Conservation (phyloP, 169 alveolate species). For the Babesia gibsoni region DNA sequence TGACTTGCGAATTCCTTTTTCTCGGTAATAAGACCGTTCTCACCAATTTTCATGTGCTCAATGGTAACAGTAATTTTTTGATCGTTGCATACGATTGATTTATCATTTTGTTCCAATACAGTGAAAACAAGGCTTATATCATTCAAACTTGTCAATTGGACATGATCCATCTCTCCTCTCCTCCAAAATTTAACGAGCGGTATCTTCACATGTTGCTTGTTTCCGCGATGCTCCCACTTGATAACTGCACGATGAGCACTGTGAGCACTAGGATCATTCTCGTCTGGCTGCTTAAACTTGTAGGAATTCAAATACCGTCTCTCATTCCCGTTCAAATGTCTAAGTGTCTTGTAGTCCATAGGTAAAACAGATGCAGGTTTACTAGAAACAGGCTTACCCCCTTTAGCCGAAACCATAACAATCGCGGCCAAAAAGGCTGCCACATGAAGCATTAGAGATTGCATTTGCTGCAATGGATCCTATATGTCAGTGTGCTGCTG, state of each 20-base stretch:
- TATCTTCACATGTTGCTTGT: too few species aligned
- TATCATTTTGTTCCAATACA: too few species aligned
- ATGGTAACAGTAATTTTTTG: neutral
- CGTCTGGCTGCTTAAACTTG: neutral
- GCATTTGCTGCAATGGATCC: too few species aligned
- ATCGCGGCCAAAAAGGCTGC: too few species aligned
- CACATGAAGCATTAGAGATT: too few species aligned
- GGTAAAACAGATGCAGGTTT: too few species aligned
- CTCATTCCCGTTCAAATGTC: too few species aligned
- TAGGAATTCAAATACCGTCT: too few species aligned
- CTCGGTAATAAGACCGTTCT: neutral
- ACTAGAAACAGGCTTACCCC: too few species aligned
- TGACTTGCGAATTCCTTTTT: neutral
- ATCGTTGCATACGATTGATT: slow-evolving; percentile 6
- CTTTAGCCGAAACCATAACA: too few species aligned
- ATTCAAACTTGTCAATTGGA: neutral
- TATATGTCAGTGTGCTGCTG: too few species aligned
- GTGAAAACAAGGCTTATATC: slow-evolving; percentile 10
- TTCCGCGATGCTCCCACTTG: neutral
- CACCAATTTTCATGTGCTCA: neutral
- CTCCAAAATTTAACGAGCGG: slow-evolving; percentile 8
- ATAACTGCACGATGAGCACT: neutral
- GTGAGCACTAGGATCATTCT: slow-evolving; percentile 4
- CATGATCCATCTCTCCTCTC: neutral
- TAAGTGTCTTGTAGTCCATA: too few species aligned